Conservation (phyloP, 1,139 yeast species). For the Yamadazyma siamensis region DNA sequence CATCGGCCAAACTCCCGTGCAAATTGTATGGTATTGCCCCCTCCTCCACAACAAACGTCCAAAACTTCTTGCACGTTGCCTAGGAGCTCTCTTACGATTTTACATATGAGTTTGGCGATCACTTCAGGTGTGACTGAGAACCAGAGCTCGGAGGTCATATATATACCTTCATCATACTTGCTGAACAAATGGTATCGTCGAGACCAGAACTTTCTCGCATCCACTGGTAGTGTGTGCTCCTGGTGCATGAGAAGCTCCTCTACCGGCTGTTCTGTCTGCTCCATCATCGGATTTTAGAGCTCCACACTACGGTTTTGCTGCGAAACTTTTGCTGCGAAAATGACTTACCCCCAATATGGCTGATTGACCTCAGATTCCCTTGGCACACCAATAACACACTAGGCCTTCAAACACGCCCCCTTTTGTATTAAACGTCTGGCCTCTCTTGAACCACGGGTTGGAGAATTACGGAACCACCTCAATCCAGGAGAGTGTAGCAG, state of each 20-base stretch:
- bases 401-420: too few relatives aligned
- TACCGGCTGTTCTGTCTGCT: slow-evolving; percentile 2
- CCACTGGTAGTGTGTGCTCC: slow-evolving; percentile 35
- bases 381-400: neutral
- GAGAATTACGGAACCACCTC: too few relatives aligned
- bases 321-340: slow-evolving; percentile 1
- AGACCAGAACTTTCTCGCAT: slow-evolving; percentile 55
- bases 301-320: too few relatives aligned
- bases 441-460: too few relatives aligned
- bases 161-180: slow-evolving; percentile 65
- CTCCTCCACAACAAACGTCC: slow-evolving; percentile 94
- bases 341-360: neutral
- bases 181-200: slow-evolving; percentile 58
- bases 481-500: too few relatives aligned
- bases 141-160: slow-evolving; percentile 78
- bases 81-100: slow-evolving; percentile 37
- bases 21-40: slow-evolving; percentile 88
- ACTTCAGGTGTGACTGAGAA: slow-evolving; percentile 88
- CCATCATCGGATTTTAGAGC: neutral
- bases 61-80: slow-evolving; percentile 45
- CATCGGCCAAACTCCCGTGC: slow-evolving; percentile 57
- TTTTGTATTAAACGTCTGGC: too few relatives aligned
- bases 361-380: neutral
- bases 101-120: slow-evolving; percentile 64
- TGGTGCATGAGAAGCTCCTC: slow-evolving; percentile 39